Base-by-base conservation (phyloP, 805 yeast genomes). In the Sugiyamaella smithiae region DNA sequence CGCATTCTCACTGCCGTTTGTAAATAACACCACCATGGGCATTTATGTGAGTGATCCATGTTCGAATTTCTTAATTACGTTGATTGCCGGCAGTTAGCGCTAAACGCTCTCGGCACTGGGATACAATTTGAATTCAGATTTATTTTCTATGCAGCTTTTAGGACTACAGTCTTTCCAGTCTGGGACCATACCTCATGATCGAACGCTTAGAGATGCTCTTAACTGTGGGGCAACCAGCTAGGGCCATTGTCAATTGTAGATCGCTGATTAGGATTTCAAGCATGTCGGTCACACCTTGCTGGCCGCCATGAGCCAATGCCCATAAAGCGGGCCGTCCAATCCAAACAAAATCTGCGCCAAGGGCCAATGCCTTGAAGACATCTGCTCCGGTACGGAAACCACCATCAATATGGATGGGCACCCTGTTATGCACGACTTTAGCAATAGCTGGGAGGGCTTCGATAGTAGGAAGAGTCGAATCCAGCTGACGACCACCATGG, bases 401-500 rank as follows among this genome's bases (percentile, higher is more conserved):
- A 40, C 88, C 87, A 60, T 83, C 88, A 23, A 83, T 61, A 56
- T 71, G 83, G 6, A 83, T 71, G 46, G 82, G 82, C 40, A 81
- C 67, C 40, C 78, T 73, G 3, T 73, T 70, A n/a, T 46, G 37
- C 9, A 60, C 67, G 12, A 63, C 67, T 23, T 48, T 60, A 4
- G 61, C 67, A 12, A 80, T 74, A 50, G 81, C 84, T 1, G 78
- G 78, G 46, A 84, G 68, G 2, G 83, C 78, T 59, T 84, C 88
- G 16, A 84, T 69, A 1, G 88, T 79, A 0, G 88, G 76, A 50
- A 75, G 68, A 0, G 82, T 72, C 35, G 73, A 77, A 56, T 84
- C 90, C 35, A 84, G 69, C 60, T 83, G 88, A 46, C 88, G 70
- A 7, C 88, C 90, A 20, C 88, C 89, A 63, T 84, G 88, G 60